Percentiles rank a stretch among this genome's conserved stretches.
Conservation (phyloP, 495 filamentous ascomycete species). For the Amorphotheca resinae region DNA sequence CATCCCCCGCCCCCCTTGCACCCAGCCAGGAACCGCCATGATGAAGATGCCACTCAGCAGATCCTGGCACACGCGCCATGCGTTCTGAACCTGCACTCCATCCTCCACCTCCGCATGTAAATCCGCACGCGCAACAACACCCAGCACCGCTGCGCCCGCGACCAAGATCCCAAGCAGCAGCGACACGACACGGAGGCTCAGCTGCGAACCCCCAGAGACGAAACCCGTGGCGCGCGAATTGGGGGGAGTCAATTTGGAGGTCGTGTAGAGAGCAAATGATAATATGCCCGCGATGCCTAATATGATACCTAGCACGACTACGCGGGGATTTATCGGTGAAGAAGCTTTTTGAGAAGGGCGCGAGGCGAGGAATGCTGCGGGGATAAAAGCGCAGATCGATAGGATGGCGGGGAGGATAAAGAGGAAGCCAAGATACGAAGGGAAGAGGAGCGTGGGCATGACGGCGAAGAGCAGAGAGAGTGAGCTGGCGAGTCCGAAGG, state of each 20-base stretch:
- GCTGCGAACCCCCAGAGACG: slow-evolving; percentile 1
- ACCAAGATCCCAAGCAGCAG: slow-evolving; percentile 9
- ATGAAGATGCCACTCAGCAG: slow-evolving; percentile 11
- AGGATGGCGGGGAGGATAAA: slow-evolving; percentile 20
- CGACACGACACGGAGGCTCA: slow-evolving; percentile 3
- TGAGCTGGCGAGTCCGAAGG: slow-evolving; percentile 31
- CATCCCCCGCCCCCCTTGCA: neutral
- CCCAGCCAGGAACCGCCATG: slow-evolving; percentile 7
- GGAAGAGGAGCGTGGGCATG: slow-evolving; percentile 29
- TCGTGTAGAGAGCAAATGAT: slow-evolving; percentile 9
- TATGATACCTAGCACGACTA: slow-evolving; percentile 2
- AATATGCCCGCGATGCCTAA: slow-evolving; percentile 10
- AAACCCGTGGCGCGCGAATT: neutral
- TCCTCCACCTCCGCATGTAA: neutral
- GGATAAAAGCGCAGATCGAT: slow-evolving; percentile 2
- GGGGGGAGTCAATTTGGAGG: neutral
- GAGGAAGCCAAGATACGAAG: slow-evolving; percentile 29
- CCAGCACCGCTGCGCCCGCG: slow-evolving; percentile 3
- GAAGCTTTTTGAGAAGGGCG: slow-evolving; percentile 1
- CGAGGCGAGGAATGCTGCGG: slow-evolving; percentile 1
- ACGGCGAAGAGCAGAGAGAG: slow-evolving; percentile 34
- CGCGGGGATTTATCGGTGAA: neutral
- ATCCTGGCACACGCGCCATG: neutral
- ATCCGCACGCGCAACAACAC: neutral
- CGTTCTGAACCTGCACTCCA: neutral